Conservation (phyloP, 2,329 filamentous ascomycete genomes). For the Neurospora sp. region DNA sequence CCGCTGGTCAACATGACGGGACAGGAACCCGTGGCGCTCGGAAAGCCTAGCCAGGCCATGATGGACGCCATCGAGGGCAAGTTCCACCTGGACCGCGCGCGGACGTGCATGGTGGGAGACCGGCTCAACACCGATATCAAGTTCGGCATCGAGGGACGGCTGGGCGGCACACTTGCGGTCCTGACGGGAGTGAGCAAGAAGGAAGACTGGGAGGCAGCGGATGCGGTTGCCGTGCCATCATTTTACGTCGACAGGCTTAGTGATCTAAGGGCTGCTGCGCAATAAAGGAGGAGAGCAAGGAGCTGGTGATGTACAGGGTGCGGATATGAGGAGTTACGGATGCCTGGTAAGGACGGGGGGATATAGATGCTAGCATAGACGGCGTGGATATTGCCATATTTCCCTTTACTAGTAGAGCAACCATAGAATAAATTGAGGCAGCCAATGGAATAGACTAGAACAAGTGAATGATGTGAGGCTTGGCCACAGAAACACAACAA, state of each 20-base stretch:
- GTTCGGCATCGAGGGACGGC: slow-evolving; percentile 82
- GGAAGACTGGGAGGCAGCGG: slow-evolving; percentile 66
- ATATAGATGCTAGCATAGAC: not conserved
- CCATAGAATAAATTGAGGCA: not conserved
- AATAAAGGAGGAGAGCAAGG: not conserved
- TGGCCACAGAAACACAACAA: not conserved
- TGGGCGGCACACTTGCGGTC: slow-evolving; percentile 86
- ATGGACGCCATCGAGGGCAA: slow-evolving; percentile 98
- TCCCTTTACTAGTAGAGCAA: not conserved
- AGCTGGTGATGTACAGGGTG: not conserved
- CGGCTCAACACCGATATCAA: slow-evolving; percentile 90
- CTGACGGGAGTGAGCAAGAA: slow-evolving; percentile 83
- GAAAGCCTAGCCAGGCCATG: slow-evolving; percentile 97
- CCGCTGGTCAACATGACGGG: slow-evolving; percentile 65
- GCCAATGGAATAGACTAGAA: not conserved
- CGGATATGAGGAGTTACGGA: not conserved
- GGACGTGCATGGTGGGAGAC: slow-evolving; percentile 94
- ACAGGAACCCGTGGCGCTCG: slow-evolving; percentile 64
- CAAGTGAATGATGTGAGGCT: not conserved
- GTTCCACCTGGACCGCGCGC: slow-evolving; percentile 74
- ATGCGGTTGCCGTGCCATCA: slow-evolving; percentile 59
- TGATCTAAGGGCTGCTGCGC: slow-evolving; percentile 44
- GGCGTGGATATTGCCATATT: not conserved
- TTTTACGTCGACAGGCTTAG: slow-evolving; percentile 80
- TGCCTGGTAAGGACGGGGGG: not conserved